Base-by-base conservation (phyloP, 805 yeast species). In the Cyberlindnera petersonii region DNA sequence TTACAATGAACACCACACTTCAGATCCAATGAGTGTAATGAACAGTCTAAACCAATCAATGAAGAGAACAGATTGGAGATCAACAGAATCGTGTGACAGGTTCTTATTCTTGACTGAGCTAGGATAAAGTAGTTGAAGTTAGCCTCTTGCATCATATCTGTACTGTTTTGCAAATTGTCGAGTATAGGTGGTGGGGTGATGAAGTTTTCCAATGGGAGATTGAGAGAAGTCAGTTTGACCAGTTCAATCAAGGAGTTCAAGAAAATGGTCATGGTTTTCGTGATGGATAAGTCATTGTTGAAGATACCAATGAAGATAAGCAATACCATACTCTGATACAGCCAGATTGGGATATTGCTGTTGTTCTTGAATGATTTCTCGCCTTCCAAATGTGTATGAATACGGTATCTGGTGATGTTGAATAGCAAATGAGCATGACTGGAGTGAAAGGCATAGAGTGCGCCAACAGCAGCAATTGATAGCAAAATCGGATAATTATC, bases 391-490 rank as follows among this genome's bases (percentile, higher is more conserved):
- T 71, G 77, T 44, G 74, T 74, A 54, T 82, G 86, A 40, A 83
- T 75, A 47, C 81, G 75, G 39, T 66, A 74, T 53, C 84, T 74
- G 14, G 86, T 72, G 42, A 84, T 71, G 53, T 81, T 81, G 58
- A 81, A 82, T 42, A 84, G 61, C 9, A 83, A 66, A 50, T 82
- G 69, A 0, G 96, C 85, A 55, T 85, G 85, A 26, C 80, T 64
- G 23, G 87, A 83, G 53, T 84, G 88, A 62, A 83, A 86, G 0
- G 86, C 77, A 53, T 85, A 86, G 17, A 89, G 68, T 0, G 96
- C 95, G 30, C 98, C 98, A 42, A 89, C 76, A 13, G 95, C 82
- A 1, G 93, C 83, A 75, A 88, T 83, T 3, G 94, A 77, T 39
- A 88, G 65, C 6, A 86, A 58, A 32, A 89, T 68, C 2, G 95